A percentile compares a stretch with the other conserved stretches of the same genome.
phyloP scores from a whole-genome alignment of 805 yeast genomes.

The Ogataea henricii region DNA sequence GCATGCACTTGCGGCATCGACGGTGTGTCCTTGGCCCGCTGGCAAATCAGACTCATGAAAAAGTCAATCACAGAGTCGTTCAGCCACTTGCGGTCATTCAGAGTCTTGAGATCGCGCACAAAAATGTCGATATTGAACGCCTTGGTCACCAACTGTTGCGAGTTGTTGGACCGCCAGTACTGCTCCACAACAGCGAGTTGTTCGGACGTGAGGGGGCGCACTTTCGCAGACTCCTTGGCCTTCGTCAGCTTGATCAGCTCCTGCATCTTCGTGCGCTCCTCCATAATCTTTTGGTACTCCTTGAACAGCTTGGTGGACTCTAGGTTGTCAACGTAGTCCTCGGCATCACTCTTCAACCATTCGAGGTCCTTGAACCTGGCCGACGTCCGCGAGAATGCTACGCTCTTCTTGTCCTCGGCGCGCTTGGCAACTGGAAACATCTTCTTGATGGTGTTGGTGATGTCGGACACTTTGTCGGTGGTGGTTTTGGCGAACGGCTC shows the following conservation, averaged over 20 bases:
- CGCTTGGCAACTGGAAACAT: constrained; percentile 14
- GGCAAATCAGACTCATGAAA: constrained; percentile 59
- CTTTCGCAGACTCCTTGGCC: constrained; percentile 37
- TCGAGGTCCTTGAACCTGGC: constrained; percentile 32
- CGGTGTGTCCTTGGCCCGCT: constrained; percentile 31
- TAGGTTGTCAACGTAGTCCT: constrained; percentile 33
- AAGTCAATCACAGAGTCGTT: constrained; percentile 90
- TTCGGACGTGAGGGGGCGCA: constrained; percentile 33
- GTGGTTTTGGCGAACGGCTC: constrained; percentile 1
- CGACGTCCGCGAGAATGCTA: constrained; percentile 22
- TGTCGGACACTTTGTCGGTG: constrained; percentile 12
- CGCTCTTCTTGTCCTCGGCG: constrained; percentile 1
- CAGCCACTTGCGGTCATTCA: constrained; percentile 76
- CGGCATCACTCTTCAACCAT: constrained; percentile 34
- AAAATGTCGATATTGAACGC: constrained; percentile 58
- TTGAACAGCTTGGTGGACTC: constrained; percentile 37
- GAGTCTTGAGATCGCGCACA: constrained; percentile 68
- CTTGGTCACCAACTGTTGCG: constrained; percentile 32
- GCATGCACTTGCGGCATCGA: constrained; percentile 51
- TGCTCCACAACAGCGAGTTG: constrained; percentile 38
- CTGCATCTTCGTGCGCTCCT: constrained; percentile 42
- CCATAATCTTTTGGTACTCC: constrained; percentile 45
- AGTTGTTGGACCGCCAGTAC: constrained; percentile 34
- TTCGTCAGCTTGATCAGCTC: constrained; percentile 38
- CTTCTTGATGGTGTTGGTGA: constrained; percentile 14